Percentiles rank a stretch among this genome's conserved stretches.
phyloP scores from a whole-genome alignment of 768 basidiomycete species.

The Mycena haematopus region DNA sequence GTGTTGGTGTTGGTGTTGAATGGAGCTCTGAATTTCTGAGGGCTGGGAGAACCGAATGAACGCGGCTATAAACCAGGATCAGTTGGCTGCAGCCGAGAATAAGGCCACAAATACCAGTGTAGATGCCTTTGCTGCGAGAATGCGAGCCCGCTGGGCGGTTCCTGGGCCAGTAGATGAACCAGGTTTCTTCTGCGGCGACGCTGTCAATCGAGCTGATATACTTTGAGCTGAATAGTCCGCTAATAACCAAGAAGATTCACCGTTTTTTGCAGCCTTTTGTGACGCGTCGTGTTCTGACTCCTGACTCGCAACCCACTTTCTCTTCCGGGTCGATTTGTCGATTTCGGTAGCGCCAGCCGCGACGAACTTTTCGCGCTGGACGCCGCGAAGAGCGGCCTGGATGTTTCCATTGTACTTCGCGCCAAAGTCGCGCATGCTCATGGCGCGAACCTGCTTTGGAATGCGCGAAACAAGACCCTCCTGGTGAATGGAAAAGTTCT shows the following conservation, averaged over 20 bases:
- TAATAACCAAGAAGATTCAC: slow-evolving; percentile 43
- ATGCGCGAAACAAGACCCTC: slow-evolving; percentile 77
- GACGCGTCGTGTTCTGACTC: slow-evolving; percentile 54
- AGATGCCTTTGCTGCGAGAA: slow-evolving; percentile 52
- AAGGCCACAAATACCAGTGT: slow-evolving; percentile 38
- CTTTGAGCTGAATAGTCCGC: neutral
- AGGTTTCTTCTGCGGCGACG: slow-evolving; percentile 61
- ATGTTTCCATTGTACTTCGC: slow-evolving; percentile 80
- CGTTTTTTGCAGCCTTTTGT: slow-evolving; percentile 63
- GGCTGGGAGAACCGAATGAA: slow-evolving; percentile 49
- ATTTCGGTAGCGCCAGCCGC: slow-evolving; percentile 62
- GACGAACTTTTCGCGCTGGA: slow-evolving; percentile 68
- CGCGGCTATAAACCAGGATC: slow-evolving; percentile 33
- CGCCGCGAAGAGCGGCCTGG: slow-evolving; percentile 70
- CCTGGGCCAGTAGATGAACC: slow-evolving; percentile 59
- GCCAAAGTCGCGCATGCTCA: slow-evolving; percentile 80
- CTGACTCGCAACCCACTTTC: slow-evolving; percentile 78
- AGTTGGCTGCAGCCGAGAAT: neutral
- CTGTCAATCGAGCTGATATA: slow-evolving; percentile 48
- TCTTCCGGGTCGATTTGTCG: slow-evolving; percentile 71
- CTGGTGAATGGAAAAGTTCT: slow-evolving; percentile 77
- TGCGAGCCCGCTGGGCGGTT: slow-evolving; percentile 55
- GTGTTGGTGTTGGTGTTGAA: slow-evolving; percentile 45
- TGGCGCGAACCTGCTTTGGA: slow-evolving; percentile 72
- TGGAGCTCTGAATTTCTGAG: slow-evolving; percentile 53